These are phyloP conservation scores for Letharia columbiana DNA, from an alignment of 495 filamentous ascomycete species.

Conservation along the genomic window DNA sequence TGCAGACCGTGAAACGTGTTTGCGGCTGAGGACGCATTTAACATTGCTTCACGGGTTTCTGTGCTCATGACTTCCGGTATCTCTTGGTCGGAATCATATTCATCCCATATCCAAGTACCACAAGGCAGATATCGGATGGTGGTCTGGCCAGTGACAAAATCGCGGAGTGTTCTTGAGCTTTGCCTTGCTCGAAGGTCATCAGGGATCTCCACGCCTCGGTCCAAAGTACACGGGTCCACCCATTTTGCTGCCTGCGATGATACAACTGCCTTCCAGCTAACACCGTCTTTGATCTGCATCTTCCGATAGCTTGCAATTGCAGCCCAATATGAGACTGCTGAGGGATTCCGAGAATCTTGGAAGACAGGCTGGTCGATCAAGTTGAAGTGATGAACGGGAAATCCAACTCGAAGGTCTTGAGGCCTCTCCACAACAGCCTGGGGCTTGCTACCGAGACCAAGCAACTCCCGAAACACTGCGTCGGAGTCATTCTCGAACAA, in stretches of 20 bases:
- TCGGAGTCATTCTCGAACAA: no score
- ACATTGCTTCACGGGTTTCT: background rate
- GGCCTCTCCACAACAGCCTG: no score
- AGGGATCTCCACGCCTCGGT: background rate
- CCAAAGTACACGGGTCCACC: conserved; percentile 7
- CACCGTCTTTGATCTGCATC: background rate
- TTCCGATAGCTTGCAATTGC: background rate
- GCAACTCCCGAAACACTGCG: no score
- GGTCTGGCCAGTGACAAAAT: conserved; percentile 4
- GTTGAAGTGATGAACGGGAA: conserved; percentile 34
- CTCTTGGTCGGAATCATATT: conserved; percentile 3
- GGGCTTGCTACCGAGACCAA: no score
- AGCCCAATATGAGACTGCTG: conserved; percentile 29
- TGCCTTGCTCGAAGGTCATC: background rate
- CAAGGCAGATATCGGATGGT: conserved; percentile 1
- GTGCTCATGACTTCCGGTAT: background rate
- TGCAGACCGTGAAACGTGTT: background rate
- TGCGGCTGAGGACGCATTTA: background rate
- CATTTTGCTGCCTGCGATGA: conserved; percentile 12
- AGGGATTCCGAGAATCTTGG: conserved; percentile 25
- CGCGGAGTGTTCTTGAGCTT: background rate
- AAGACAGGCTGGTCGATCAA: conserved; percentile 25
- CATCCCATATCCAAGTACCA: conserved; percentile 9
- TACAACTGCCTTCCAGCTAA: background rate
- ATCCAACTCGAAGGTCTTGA: background rate